phyloP scores from a whole-genome alignment of 306 rosid species.

The Dalbergia cochinchinensis region DNA sequence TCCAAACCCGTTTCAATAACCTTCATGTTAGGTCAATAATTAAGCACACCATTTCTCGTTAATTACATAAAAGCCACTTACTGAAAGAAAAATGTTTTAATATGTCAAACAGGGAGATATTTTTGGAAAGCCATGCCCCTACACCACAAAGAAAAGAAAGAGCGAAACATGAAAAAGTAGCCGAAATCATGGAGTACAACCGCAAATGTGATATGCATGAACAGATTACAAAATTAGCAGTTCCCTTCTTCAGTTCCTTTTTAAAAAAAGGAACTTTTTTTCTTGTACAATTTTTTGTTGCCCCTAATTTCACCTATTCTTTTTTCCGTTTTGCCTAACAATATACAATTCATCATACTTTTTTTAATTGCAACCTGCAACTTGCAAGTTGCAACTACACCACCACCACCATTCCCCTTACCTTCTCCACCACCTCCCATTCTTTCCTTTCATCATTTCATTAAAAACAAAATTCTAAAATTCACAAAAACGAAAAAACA shows the following conservation, averaged over 20 bases:
- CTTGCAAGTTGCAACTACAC: not conserved
- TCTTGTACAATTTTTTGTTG: slow-evolving; percentile 35
- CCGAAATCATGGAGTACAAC: slow-evolving; percentile 31
- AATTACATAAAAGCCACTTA: not conserved
- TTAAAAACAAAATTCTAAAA: slow-evolving; percentile 47
- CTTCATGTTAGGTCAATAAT: too few species aligned
- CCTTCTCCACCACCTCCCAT: not conserved
- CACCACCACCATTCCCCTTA: slow-evolving; percentile 29
- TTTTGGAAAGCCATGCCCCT: not conserved
- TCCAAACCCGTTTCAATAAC: too few species aligned
- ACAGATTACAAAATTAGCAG: slow-evolving; percentile 44
- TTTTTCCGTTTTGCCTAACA: slow-evolving; percentile 53
- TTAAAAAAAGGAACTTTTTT: not conserved
- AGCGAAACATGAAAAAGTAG: not conserved
- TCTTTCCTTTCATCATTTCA: not conserved
- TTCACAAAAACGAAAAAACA: slow-evolving; percentile 4
- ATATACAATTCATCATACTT: slow-evolving; percentile 54
- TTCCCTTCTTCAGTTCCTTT: slow-evolving; percentile 8
- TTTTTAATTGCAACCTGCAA: slow-evolving; percentile 47
- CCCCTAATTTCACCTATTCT: slow-evolving; percentile 53
- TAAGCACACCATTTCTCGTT: slow-evolving; percentile 7
- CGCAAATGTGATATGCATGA: not conserved
- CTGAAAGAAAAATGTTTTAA: not conserved
- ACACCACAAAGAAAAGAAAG: slow-evolving; percentile 4
- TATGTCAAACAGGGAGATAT: not conserved